phyloP scores from a whole-genome alignment of 2,329 filamentous ascomycete species.

The Microcera coccophila region DNA sequence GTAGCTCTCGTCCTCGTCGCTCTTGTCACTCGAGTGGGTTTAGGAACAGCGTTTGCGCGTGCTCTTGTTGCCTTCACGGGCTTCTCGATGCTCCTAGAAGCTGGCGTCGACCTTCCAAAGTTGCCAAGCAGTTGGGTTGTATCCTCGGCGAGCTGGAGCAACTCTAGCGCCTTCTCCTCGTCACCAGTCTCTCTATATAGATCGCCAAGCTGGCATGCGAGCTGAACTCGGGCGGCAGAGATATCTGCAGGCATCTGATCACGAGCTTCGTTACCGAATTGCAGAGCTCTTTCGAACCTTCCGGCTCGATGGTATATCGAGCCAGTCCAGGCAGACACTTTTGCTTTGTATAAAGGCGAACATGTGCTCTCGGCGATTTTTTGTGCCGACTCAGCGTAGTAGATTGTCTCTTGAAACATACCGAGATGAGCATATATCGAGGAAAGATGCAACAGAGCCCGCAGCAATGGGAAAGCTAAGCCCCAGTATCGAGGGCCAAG shows the following conservation, averaged over 20 bases:
- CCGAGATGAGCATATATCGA: conserved; percentile 78
- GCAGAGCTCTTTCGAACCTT: conserved; percentile 54
- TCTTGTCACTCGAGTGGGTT: conserved; percentile 23
- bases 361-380: conserved; percentile 69
- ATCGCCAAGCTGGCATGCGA: conserved; percentile 54
- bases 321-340: conserved; percentile 53
- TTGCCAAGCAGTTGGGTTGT: conserved; percentile 38
- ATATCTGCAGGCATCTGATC: conserved; percentile 44
- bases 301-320: conserved; percentile 56
- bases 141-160: conserved; percentile 48
- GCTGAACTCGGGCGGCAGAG: conserved; percentile 34
- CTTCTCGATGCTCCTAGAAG: conserved; percentile 7
- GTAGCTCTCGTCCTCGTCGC: conserved; percentile 21
- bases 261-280: conserved; percentile 52
- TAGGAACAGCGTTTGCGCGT: conserved; percentile 21
- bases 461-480: conserved; percentile 69
- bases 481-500: conserved; percentile 68
- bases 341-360: conserved; percentile 55
- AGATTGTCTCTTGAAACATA: conserved; percentile 81
- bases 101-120: conserved; percentile 14
- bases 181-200: conserved; percentile 51
- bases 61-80: conserved; percentile 12
- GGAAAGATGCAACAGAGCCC: conserved; percentile 69
- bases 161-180: conserved; percentile 38
- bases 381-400: conserved; percentile 79